Percentiles rank a stretch among this genome's conserved stretches.
Conservation (phyloP, 805 yeast species). For the Kluyveromyces siamensis region DNA sequence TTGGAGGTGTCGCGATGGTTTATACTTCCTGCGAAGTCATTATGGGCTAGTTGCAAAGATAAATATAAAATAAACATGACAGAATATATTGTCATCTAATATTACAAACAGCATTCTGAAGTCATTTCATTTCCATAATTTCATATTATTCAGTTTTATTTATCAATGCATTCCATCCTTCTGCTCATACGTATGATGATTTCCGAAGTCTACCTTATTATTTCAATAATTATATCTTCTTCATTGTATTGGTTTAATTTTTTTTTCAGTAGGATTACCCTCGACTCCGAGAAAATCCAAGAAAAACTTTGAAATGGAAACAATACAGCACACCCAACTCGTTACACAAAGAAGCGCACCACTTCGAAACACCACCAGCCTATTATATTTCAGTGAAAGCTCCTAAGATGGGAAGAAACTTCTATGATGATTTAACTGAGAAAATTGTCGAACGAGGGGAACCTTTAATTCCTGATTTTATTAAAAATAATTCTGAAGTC, state of each 20-base stretch:
- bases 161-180: neutral
- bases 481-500: constrained; percentile 3
- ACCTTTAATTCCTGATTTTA: constrained; percentile 7
- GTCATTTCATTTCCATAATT: too few species aligned
- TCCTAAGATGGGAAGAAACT: constrained; percentile 1
- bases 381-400: neutral
- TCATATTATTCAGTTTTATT: too few species aligned
- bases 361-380: neutral
- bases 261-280: too few species aligned
- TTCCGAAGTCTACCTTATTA: too few species aligned
- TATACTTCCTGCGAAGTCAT: constrained; percentile 61
- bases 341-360: too few species aligned
- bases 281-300: neutral
- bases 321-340: too few species aligned
- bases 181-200: too few species aligned
- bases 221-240: neutral
- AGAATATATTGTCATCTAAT: too few species aligned
- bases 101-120: too few species aligned
- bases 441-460: neutral
- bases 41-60: constrained; percentile 9
- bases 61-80: neutral
- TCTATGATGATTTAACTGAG: neutral
- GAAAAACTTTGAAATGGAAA: neutral
- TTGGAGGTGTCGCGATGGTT: constrained; percentile 55
- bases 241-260: too few species aligned